Conservation (phyloP, 2,329 filamentous ascomycete genomes). For the Alternaria longipes region DNA sequence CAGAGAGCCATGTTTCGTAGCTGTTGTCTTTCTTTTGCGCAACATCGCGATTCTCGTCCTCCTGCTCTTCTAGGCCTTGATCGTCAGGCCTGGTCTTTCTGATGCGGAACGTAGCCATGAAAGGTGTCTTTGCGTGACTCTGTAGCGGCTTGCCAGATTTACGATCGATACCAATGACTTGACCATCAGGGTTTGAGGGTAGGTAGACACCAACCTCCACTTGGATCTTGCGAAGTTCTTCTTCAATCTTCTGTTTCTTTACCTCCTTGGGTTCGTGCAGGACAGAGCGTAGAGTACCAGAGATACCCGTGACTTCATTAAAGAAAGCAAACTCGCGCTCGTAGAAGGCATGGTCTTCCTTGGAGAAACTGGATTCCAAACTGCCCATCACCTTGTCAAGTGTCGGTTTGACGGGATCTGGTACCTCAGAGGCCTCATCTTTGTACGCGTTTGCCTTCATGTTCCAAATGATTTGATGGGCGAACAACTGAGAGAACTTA, state of each 20-base stretch:
- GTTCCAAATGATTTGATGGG: constrained; percentile 99
- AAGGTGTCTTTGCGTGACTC: constrained; percentile 97
- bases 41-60: constrained; percentile 44
- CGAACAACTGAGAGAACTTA: constrained; percentile 96
- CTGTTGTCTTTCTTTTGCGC: constrained; percentile 59
- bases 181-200: constrained; percentile 94
- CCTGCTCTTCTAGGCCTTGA: constrained; percentile 37
- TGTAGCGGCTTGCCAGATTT: constrained; percentile 98
- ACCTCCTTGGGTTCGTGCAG: constrained; percentile 93
- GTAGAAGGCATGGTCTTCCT: constrained; percentile 83
- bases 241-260: constrained; percentile 99
- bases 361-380: constrained; percentile 83
- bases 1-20: constrained; percentile 97
- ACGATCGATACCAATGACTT: constrained; percentile 96
- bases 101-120: constrained; percentile 98
- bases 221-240: constrained; percentile 96
- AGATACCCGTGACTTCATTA: constrained; percentile 93
- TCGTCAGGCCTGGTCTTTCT: constrained; percentile 73
- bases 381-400: constrained; percentile 88
- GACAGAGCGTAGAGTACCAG: constrained; percentile 91
- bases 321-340: constrained; percentile 98
- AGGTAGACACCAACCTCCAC: constrained; percentile 97
- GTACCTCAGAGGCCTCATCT: constrained; percentile 90
- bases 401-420: constrained; percentile 91
- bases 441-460: constrained; percentile 99